A percentile compares a stretch with the other conserved stretches of the same genome.
phyloP scores from a whole-genome alignment of 2,329 filamentous ascomycete genomes.

The Neonectria faginata region DNA sequence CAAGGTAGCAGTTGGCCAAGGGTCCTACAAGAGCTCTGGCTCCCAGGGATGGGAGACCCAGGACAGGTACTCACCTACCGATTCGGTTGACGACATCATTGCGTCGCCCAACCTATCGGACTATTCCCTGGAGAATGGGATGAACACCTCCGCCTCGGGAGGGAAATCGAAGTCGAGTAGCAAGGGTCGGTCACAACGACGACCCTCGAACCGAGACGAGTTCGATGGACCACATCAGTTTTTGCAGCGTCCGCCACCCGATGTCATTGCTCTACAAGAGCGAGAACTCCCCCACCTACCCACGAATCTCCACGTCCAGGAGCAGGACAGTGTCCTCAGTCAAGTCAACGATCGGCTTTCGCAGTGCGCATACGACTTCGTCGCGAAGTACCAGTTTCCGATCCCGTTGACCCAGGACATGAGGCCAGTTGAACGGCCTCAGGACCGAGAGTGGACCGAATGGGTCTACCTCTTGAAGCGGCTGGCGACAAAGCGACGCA shows the following conservation, averaged over 20 bases:
- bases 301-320: conserved; percentile 83
- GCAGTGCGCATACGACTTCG: conserved; percentile 89
- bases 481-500: conserved; percentile 85
- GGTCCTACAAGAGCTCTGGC: conserved; percentile 56
- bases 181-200: conserved; percentile 67
- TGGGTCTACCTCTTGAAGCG: conserved; percentile 91
- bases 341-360: conserved; percentile 87
- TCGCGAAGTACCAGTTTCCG: conserved; percentile 91
- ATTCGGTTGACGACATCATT: conserved; percentile 69
- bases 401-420: conserved; percentile 87
- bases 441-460: conserved; percentile 89
- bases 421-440: conserved; percentile 78
- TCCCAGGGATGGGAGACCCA: conserved; percentile 61
- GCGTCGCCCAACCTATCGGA: conserved; percentile 71
- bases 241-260: conserved; percentile 76
- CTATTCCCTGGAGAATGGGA: conserved; percentile 66
- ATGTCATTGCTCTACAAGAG: conserved; percentile 80
- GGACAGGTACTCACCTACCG: conserved; percentile 66
- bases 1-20: conserved; percentile 44
- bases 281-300: conserved; percentile 84
- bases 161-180: conserved; percentile 59
- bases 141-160: conserved; percentile 54
- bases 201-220: conserved; percentile 85
- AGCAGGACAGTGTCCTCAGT: conserved; percentile 84
- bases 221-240: conserved; percentile 91